Conservation (phyloP, 2,329 filamentous ascomycete genomes). For the Aspergillus arachidicola region DNA sequence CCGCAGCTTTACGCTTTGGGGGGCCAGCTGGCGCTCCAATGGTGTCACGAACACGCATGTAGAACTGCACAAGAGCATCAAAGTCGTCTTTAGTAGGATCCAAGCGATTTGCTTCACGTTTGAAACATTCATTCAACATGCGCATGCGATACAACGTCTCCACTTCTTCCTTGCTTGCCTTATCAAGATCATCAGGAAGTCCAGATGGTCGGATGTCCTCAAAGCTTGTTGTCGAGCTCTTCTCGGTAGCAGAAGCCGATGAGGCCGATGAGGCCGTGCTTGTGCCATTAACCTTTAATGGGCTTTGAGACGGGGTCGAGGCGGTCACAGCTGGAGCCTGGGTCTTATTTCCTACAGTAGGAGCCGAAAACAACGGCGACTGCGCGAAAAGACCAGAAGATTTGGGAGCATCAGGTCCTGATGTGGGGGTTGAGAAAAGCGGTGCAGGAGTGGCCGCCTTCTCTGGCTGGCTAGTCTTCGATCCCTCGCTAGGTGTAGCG, state of each 20-base stretch:
- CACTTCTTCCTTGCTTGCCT: conserved; percentile 21
- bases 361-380: conserved; percentile 10
- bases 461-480: conserved; percentile 12
- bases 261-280: conserved; percentile 7
- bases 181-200: conserved; percentile 21
- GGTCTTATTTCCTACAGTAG: conserved; percentile 13
- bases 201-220: conserved; percentile 20
- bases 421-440: conserved; percentile 17
- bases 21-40: conserved; percentile 38
- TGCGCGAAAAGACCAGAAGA: conserved; percentile 8
- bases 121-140: conserved; percentile 38
- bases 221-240: conserved; percentile 7
- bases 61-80: conserved; percentile 40
- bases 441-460: conserved; percentile 18
- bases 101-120: conserved; percentile 32
- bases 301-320: conserved; percentile 11
- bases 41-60: conserved; percentile 40
- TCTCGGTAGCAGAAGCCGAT: conserved; percentile 2
- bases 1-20: conserved; percentile 32
- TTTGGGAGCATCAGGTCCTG: neutral
- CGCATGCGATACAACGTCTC: conserved; percentile 34
- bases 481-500: conserved; percentile 12
- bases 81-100: conserved; percentile 38
- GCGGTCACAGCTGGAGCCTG: conserved; percentile 10
- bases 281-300: conserved; percentile 18